Evolutionary conservation across 2,329 filamentous ascomycete species (phyloP), one percentile per base, ranked within the genome.

Genomic region (Xylariaceae sp.): DNA sequence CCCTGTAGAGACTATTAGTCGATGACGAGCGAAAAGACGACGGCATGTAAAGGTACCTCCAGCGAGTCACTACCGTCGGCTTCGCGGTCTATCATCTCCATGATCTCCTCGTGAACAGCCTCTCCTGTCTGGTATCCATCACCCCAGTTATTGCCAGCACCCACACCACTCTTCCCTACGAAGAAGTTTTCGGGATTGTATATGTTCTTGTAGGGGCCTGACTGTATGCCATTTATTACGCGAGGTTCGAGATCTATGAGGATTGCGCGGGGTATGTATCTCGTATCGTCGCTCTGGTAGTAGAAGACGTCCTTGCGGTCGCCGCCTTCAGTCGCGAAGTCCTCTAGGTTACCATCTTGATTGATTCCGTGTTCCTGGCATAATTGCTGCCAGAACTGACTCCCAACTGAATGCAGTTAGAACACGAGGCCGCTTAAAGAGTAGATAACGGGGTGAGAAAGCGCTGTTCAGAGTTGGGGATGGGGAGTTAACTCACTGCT

Each of bases 161-260:
- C 94, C 53, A 89, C 85, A 55, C 94, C 94, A 74, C 92, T 88
- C 71, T 96, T 95, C 65, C 92, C 90, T 51, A 97, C 84, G 71
- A 95, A 99, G 75, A 97, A 96, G 77, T 99, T 99, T 73, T 99
- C 94, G 0, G 94, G 94, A 70, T 99, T 99, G 81, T 99, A 99
- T 57, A 99, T 99, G 71, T 99, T 97, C 72, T 87, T 90, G 78
- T 99, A 99, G 0, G 91, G 86, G 1, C 94, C 91, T 7, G 86
- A 87, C 74, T 97, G 92, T 64, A 99, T 99, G 58, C 85, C 78
- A 69, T 97, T 88, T 68, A 99, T 88, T 60, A 97, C 91, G 61
- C 94, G 83, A 29, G 94, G 94, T 73, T 99, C 94, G 40, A 99
- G 78, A 70, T 99, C 94, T 60, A 99, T 87, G 50, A 99, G 78